Percentiles rank a stretch among this genome's conserved stretches.
These are phyloP conservation scores for Flaveria floridana DNA, from an alignment of 140 eudicot species.

Conservation along the genomic window DNA sequence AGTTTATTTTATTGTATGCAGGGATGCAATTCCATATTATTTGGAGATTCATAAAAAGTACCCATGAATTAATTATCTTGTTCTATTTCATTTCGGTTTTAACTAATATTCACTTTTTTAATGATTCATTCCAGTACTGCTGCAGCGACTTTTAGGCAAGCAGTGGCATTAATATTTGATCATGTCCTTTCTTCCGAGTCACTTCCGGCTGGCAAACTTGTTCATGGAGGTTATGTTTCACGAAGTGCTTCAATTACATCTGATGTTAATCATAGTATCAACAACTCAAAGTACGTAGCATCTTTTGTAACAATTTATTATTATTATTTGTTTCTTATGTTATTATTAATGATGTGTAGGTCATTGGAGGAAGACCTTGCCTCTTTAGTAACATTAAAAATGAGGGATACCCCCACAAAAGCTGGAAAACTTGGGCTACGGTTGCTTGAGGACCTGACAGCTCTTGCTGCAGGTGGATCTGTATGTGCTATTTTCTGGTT, in stretches of 20 bases:
- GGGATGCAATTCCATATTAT: neutral
- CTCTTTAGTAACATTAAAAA: constrained; percentile 50
- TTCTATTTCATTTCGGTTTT: constrained; percentile 20
- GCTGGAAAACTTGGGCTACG: constrained; percentile 87
- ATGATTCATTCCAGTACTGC: constrained; percentile 65
- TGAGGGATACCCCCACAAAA: constrained; percentile 68
- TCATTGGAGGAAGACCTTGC: constrained; percentile 55
- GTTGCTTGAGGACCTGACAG: constrained; percentile 98
- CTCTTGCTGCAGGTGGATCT: constrained; percentile 99
- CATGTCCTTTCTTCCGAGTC: constrained; percentile 78
- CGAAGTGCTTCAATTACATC: constrained; percentile 75
- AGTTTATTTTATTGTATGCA: neutral
- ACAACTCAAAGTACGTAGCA: constrained; percentile 62
- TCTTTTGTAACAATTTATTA: neutral
- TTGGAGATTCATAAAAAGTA: neutral
- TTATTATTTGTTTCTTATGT: neutral
- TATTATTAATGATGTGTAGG: constrained; percentile 42
- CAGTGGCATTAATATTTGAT: constrained; percentile 95
- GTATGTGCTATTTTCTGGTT: constrained; percentile 73
- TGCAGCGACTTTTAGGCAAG: constrained; percentile 99
- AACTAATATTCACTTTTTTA: constrained; percentile 24
- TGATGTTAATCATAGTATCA: constrained; percentile 80
- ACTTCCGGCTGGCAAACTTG: constrained; percentile 78
- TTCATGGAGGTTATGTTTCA: constrained; percentile 70
- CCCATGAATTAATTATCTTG: constrained; percentile 13